phyloP scores from a whole-genome alignment of 192 early-diverging fungal species.

The Coemansia sp. region DNA sequence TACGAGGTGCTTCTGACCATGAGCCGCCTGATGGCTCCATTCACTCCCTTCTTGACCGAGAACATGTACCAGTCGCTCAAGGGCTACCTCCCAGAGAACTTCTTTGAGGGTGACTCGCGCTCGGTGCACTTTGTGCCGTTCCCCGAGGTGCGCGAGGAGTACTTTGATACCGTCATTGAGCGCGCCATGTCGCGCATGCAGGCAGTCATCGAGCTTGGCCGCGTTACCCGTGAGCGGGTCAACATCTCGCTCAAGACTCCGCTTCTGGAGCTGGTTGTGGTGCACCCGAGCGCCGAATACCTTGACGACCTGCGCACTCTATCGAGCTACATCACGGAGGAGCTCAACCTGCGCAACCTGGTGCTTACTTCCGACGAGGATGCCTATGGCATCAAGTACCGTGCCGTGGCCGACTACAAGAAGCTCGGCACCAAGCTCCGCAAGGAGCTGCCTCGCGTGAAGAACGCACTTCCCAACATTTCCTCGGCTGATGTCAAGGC shows the following conservation, averaged over 20 bases:
- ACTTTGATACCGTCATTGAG: conserved; percentile 96
- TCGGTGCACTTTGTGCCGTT: conserved; percentile 94
- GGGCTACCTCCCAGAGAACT: conserved; percentile 63
- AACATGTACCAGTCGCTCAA: conserved; percentile 95
- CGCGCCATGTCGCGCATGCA: conserved; percentile 94
- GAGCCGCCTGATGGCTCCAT: conserved; percentile 84
- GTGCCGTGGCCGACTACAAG: conserved; percentile 85
- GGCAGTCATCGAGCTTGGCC: conserved; percentile 92
- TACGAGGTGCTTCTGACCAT: conserved; percentile 95
- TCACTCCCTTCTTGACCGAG: conserved; percentile 96
- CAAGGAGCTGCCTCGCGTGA: conserved; percentile 85
- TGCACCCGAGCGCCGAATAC: conserved; percentile 85
- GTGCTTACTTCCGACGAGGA: conserved; percentile 87
- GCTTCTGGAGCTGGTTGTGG: conserved; percentile 85
- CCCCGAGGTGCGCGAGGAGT: conserved; percentile 89
- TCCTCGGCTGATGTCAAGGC: conserved; percentile 74
- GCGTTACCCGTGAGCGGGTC: conserved; percentile 86
- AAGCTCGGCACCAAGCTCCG: conserved; percentile 85
- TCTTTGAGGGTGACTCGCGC: conserved; percentile 67
- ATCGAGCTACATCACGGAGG: conserved; percentile 84
- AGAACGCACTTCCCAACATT: conserved; percentile 75
- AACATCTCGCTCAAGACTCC: conserved; percentile 94
- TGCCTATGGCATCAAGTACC: conserved; percentile 91
- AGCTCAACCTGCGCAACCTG: conserved; percentile 87
- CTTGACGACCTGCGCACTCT: conserved; percentile 82